These are phyloP conservation scores for Pinus taeda DNA, from an alignment of 75 land plant species.

Conservation along the genomic window DNA sequence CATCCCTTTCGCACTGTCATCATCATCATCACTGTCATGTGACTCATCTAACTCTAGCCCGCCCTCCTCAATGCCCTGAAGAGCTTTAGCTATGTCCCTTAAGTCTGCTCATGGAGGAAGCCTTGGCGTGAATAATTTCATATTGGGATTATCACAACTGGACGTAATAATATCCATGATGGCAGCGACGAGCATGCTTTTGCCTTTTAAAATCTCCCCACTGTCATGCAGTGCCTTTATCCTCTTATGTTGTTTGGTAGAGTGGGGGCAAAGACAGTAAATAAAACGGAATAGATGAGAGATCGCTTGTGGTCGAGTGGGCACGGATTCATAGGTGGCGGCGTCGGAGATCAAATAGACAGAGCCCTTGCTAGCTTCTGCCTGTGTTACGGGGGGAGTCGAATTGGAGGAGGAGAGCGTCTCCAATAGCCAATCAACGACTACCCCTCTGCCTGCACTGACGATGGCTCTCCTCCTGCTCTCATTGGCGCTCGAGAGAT, in stretches of 20 bases:
- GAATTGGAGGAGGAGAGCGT: constrained; percentile 36
- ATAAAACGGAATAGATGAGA: constrained; percentile 73
- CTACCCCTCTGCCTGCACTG: too few relatives aligned
- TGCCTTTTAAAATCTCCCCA: constrained; percentile 57
- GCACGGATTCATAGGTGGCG: constrained; percentile 52
- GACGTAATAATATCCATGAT: too few relatives aligned
- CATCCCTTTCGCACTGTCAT: too few relatives aligned
- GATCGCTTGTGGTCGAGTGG: constrained; percentile 78
- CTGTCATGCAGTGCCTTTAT: neutral
- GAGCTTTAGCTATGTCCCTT: constrained; percentile 75
- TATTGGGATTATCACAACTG: constrained; percentile 23
- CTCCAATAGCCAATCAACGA: constrained; percentile 84
- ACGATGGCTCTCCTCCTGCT: too few relatives aligned
- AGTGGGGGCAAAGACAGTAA: constrained; percentile 65
- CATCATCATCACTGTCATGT: too few relatives aligned
- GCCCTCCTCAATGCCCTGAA: constrained; percentile 84
- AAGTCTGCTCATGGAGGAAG: constrained; percentile 71
- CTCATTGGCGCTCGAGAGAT: too few relatives aligned
- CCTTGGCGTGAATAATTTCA: constrained; percentile 42
- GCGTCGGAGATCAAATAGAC: constrained; percentile 71
- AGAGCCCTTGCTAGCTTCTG: constrained; percentile 91
- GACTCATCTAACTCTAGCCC: constrained; percentile 69
- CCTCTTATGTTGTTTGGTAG: constrained; percentile 29
- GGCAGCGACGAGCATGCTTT: constrained; percentile 91
- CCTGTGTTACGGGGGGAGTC: constrained; percentile 46